Evolutionary conservation across 2,329 filamentous ascomycete species (phyloP), one percentile per base, ranked within the genome.

Genomic region (Talaromyces sp.): DNA sequence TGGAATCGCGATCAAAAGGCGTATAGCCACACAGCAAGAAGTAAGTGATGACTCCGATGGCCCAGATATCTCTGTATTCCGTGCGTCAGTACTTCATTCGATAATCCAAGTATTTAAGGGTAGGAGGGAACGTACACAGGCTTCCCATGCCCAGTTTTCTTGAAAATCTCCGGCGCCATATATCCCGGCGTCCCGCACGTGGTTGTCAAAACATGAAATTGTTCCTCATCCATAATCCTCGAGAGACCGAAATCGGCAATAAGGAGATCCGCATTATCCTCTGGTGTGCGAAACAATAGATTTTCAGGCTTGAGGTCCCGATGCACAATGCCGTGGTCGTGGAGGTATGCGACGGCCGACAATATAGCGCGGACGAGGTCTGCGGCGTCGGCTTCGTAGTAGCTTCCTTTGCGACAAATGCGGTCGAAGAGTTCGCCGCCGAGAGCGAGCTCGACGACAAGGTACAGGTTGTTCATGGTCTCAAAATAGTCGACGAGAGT

Each of bases 81-180:
- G 48, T 33, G 52, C 14, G 45, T 31, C 57, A 67, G 64, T 56
- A 16, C 16, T 31, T 10, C 6, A 2, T 59, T 37, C 13, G 13
- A 37, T 37, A 13, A 37, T 37, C 3, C 27, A 13, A 37, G 10
- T 2, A 13, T 37, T 37, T 37, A 9, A 19, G 5, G 7, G 47
- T 37, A 13, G n/a, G 39, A 45, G 24, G 41, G 22, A 5, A 3
- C 82, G 70, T 83, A 88, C 86, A 99, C 95, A 71, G 95, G 93
- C 79, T 98, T 99, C 68, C 95, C 95, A 77, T 99, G 95, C 31
- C 95, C 95, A 8, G 90, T 93, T 83, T 99, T 99, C 79, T 97
- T 97, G 82, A 99, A 99, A 73, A 99, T 99, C 78, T 99, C 95
- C 24, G 95, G 95, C 2, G 95, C 95, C 95, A 99, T 99, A 80